phyloP scores from a whole-genome alignment of 192 early-diverging fungal species.

The Chytriomyces sp. region DNA sequence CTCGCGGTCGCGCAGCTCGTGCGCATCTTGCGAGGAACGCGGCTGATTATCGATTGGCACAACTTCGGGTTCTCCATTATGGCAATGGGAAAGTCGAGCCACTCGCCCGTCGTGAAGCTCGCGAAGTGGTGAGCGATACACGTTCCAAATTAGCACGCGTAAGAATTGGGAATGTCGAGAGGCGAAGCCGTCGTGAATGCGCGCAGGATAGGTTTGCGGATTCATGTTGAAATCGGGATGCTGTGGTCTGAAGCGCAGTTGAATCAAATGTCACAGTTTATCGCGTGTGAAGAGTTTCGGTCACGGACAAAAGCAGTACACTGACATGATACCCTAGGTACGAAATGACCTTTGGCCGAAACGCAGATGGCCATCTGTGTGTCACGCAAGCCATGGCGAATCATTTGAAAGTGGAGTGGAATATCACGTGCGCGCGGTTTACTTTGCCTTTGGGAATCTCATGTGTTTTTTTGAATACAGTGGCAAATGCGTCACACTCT shows the following conservation, averaged over 20 bases:
- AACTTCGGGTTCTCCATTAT: constrained; percentile 94
- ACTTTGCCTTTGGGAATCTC: neutral
- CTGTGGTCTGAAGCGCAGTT: neutral
- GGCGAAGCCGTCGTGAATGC: too few relatives aligned
- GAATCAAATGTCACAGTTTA: constrained; percentile 5
- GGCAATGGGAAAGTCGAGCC: constrained; percentile 63
- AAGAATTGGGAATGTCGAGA: too few relatives aligned
- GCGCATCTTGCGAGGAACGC: constrained; percentile 62
- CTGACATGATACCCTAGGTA: constrained; percentile 37
- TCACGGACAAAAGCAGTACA: too few relatives aligned
- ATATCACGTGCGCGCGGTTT: constrained; percentile 54
- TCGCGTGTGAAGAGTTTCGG: too few relatives aligned
- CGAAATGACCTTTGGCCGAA: constrained; percentile 64
- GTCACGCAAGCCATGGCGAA: constrained; percentile 83
- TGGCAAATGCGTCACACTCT: constrained; percentile 74
- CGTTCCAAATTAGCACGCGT: too few relatives aligned
- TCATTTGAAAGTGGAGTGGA: constrained; percentile 64
- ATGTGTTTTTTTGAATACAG: constrained; percentile 30
- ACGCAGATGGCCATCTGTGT: constrained; percentile 79
- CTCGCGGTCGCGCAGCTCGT: constrained; percentile 75
- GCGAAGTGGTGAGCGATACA: constrained; percentile 61
- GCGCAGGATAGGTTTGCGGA: too few relatives aligned
- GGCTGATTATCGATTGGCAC: constrained; percentile 95
- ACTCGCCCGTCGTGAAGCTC: constrained; percentile 54
- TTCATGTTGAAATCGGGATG: neutral